A percentile compares a stretch with the other conserved stretches of the same genome.
phyloP scores from a whole-genome alignment of 1,139 yeast genomes.

The Cylindricascospora bacillispora region DNA sequence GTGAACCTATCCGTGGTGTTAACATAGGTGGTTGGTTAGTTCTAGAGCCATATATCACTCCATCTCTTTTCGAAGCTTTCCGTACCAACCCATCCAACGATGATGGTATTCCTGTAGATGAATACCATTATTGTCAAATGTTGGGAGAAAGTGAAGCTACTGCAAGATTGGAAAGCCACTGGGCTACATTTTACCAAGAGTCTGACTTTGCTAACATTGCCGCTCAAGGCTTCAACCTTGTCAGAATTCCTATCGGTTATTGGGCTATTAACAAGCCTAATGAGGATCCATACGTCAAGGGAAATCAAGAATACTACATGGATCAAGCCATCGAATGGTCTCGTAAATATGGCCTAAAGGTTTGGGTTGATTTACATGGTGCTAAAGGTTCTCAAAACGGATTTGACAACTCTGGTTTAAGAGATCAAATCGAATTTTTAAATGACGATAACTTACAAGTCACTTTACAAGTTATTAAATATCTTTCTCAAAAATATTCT shows the following conservation, averaged over 20 bases:
- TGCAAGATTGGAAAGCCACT: constrained; percentile 48
- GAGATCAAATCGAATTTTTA: constrained; percentile 55
- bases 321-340: constrained; percentile 75
- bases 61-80: constrained; percentile 53
- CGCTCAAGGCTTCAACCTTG: constrained; percentile 63
- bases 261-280: constrained; percentile 74
- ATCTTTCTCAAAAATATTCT: constrained; percentile 50
- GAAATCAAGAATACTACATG: constrained; percentile 65
- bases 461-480: constrained; percentile 21
- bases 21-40: constrained; percentile 92
- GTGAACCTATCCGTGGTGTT: constrained; percentile 48
- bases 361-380: constrained; percentile 90
- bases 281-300: constrained; percentile 79
- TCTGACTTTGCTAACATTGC: constrained; percentile 54
- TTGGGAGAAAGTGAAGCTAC: constrained; percentile 53
- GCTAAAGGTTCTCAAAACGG: constrained; percentile 96
- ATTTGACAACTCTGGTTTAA: constrained; percentile 83
- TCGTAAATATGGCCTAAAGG: constrained; percentile 46
- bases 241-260: constrained; percentile 87
- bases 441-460: constrained; percentile 34
- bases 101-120: constrained; percentile 63
- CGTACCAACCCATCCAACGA: constrained; percentile 19
- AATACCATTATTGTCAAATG: constrained; percentile 51
- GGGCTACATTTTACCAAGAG: constrained; percentile 71
- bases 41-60: constrained; percentile 76